A percentile compares a stretch with the other conserved stretches of the same genome.
Evolutionary conservation across 768 basidiomycete genomes (phyloP).

Genomic region (Russula olivacea): DNA sequence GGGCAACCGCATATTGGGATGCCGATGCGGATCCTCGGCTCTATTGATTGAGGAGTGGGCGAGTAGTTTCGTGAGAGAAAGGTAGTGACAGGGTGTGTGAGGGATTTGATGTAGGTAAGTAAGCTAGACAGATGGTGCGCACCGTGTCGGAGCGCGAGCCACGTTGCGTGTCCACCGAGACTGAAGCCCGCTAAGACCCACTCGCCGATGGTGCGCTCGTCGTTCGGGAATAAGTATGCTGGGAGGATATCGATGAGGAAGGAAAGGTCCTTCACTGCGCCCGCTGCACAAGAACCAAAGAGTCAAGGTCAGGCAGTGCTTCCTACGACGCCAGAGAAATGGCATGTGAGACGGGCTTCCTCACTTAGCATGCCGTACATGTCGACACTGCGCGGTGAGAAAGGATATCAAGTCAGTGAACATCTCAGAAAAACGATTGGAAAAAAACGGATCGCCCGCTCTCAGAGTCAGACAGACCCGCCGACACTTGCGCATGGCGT

Average conservation of each 20-base stretch:
- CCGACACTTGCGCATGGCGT: conserved; percentile 38
- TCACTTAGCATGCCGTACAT: conserved; percentile 45
- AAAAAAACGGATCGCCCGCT: background rate
- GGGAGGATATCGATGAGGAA: conserved; percentile 79
- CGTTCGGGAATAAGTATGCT: conserved; percentile 63
- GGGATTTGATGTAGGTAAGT: conserved; percentile 28
- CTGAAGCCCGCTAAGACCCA: conserved; percentile 76
- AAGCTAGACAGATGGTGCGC: conserved; percentile 19
- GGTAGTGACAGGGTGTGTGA: conserved; percentile 5
- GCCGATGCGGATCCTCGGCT: conserved; percentile 39
- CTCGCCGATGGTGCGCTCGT: conserved; percentile 51
- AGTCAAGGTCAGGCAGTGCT: background rate
- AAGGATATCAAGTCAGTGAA: conserved; percentile 20
- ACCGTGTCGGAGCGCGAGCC: conserved; percentile 59
- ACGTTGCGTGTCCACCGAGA: conserved; percentile 80
- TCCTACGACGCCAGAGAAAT: background rate
- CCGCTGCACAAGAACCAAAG: conserved; percentile 34
- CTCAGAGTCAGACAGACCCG: background rate
- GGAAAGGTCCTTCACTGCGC: conserved; percentile 70
- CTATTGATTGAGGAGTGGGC: conserved; percentile 26
- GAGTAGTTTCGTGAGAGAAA: background rate
- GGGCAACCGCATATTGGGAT: conserved; percentile 60
- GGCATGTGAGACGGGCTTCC: conserved; percentile 9
- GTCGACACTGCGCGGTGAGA: conserved; percentile 33
- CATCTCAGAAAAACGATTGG: background rate